Base-by-base conservation (phyloP, 495 filamentous ascomycete genomes). In the Clohesyomyces aquaticus region DNA sequence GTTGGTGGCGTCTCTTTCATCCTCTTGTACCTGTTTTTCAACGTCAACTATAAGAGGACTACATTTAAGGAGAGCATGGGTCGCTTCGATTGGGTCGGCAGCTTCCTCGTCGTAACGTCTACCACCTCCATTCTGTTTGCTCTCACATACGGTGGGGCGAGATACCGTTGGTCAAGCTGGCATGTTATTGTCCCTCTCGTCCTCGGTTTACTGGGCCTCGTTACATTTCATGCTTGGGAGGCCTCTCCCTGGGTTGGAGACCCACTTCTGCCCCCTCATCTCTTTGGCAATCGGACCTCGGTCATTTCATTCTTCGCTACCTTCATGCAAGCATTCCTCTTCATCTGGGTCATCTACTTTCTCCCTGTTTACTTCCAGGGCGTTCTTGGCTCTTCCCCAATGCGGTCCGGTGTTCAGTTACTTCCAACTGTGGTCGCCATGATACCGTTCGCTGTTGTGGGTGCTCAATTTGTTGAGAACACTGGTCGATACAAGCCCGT, bases 281-380 rank as follows among this genome's bases (percentile, higher is more conserved):
- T 87, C 11, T 84, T 87, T 69, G 66, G 71, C 65, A 71, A 75
- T 65, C 52, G 74, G 65, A 87, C 75, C 3, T 72, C 76, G 4
- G 67, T 64, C 1, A 69, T 77, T 22, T 74, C 74, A 0, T 81
- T 78, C 59, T 21, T 82, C 9, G 77, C 73, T 1, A 80, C 77
- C 1, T 76, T 76, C 46, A 75, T 78, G 65, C 84, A 80, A 69
- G 83, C 66, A 69, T 71, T 85, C 3, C 70, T 84, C 22, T 63
- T 74, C 25, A 79, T 74, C 78, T 80, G 49, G 61, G 68, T 85
- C 0, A 60, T 91, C 0, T 86, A 88, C 65, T 86, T 81, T 50
- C 72, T 86, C 35, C 79, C 86, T 0, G 75, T 91, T 19, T 91
- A 85, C 72, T 86, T 86, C 66, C 74, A 83, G 51, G 78, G 82